Percentiles rank a stretch among this genome's conserved stretches.
Evolutionary conservation across 2,329 filamentous ascomycete species (phyloP).

Genomic region (Fusarium duplospermum): DNA sequence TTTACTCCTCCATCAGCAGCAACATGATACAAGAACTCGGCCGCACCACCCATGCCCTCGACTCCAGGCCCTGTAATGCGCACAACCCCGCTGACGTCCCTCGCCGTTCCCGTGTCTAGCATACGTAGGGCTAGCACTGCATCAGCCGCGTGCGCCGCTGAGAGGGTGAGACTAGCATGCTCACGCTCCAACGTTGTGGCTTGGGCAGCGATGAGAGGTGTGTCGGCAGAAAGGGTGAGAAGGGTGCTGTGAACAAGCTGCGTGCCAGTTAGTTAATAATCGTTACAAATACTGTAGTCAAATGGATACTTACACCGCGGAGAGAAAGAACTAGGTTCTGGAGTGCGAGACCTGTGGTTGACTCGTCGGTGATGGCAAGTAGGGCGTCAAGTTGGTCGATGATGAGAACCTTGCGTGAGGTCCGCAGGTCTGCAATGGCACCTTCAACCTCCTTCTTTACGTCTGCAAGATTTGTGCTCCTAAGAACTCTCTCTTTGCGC

Average conservation of each 20-base stretch:
- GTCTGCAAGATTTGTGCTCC: constrained; percentile 48
- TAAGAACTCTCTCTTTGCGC: constrained; percentile 43
- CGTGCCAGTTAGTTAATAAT: constrained; percentile 2
- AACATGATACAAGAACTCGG: constrained; percentile 85
- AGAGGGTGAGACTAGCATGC: constrained; percentile 77
- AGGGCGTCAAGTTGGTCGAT: constrained; percentile 75
- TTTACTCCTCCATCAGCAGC: constrained; percentile 81
- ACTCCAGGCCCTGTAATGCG: constrained; percentile 69
- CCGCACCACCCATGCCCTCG: constrained; percentile 60
- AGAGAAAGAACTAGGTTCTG: constrained; percentile 68
- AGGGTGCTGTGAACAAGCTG: constrained; percentile 74
- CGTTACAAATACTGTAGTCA: background rate
- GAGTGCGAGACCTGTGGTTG: constrained; percentile 58
- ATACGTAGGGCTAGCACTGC: constrained; percentile 77
- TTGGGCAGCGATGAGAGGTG: constrained; percentile 72
- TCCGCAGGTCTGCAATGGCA: constrained; percentile 51
- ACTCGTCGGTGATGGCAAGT: constrained; percentile 67
- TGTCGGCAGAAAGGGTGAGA: constrained; percentile 77
- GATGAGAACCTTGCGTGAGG: constrained; percentile 64
- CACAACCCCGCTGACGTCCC: constrained; percentile 89
- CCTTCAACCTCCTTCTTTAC: constrained; percentile 54
- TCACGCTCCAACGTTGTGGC: constrained; percentile 75
- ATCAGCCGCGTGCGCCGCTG: constrained; percentile 80
- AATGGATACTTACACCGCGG: constrained; percentile 66
- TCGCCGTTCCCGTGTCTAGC: constrained; percentile 88